A percentile compares a stretch with the other conserved stretches of the same genome.
Evolutionary conservation across 768 basidiomycete genomes (phyloP).

Genomic region (Baorangia bicolor): DNA sequence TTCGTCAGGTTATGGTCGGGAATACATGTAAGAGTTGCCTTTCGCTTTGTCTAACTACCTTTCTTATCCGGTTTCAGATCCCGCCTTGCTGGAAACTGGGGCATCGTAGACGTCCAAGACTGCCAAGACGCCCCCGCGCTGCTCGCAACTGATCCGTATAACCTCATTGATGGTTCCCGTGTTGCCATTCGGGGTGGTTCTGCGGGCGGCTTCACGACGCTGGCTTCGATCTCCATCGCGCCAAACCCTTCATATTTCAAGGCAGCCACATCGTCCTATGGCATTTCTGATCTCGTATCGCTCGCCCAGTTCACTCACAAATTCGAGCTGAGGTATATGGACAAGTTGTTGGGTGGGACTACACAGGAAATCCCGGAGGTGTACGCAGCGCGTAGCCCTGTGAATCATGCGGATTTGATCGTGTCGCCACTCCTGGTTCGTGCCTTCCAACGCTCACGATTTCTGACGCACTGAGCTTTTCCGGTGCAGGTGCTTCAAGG

Average conservation of each 20-base stretch:
- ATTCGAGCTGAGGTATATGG: slow-evolving; percentile 59
- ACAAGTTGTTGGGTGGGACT: slow-evolving; percentile 64
- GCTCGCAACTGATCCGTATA: slow-evolving; percentile 45
- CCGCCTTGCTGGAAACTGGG: slow-evolving; percentile 67
- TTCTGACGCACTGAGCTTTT: slow-evolving; percentile 6
- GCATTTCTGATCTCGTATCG: slow-evolving; percentile 60
- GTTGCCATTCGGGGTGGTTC: slow-evolving; percentile 70
- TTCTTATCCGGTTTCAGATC: slow-evolving; percentile 28
- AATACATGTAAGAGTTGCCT: slow-evolving; percentile 46
- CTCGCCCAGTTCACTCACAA: slow-evolving; percentile 71
- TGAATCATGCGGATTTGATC: slow-evolving; percentile 62
- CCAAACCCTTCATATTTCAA: slow-evolving; percentile 48
- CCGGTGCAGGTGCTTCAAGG: slow-evolving; percentile 65
- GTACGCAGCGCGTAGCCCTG: slow-evolving; percentile 59
- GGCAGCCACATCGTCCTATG: slow-evolving; percentile 64
- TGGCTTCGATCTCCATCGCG: slow-evolving; percentile 46
- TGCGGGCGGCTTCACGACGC: slow-evolving; percentile 70
- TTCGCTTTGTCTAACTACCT: neutral
- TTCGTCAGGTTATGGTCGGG: slow-evolving; percentile 69
- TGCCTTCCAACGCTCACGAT: neutral
- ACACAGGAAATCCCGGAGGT: slow-evolving; percentile 51
- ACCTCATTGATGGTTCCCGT: slow-evolving; percentile 62
- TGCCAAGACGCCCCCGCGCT: slow-evolving; percentile 51
- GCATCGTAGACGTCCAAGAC: slow-evolving; percentile 70
- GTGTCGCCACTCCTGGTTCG: slow-evolving; percentile 61